Conservation (phyloP, 148 eudicot species). For the Rhododendron simsii region DNA sequence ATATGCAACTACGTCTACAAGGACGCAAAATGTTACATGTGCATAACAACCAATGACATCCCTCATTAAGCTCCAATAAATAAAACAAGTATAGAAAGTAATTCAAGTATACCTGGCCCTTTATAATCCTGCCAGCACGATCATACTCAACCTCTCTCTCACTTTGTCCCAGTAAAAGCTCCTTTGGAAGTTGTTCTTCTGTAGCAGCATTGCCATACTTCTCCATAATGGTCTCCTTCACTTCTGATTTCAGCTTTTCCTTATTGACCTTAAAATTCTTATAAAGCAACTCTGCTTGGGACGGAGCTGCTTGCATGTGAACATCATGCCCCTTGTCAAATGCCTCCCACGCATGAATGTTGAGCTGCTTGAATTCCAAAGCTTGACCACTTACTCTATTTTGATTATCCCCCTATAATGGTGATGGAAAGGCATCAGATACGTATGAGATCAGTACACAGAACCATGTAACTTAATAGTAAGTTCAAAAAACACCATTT, state of each 20-base stretch:
- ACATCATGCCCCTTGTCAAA: constrained; percentile 94
- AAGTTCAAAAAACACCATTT: neutral
- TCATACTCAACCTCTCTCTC: constrained; percentile 92
- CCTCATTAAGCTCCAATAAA: neutral
- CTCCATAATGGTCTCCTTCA: constrained; percentile 72
- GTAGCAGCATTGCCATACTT: constrained; percentile 94
- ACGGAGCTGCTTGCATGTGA: constrained; percentile 97
- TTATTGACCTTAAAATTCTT: constrained; percentile 74
- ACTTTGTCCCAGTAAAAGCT: constrained; percentile 85
- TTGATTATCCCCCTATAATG: constrained; percentile 70
- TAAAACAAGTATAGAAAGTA: neutral
- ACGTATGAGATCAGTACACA: constrained; percentile 1
- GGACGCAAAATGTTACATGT: neutral
- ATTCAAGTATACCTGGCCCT: constrained; percentile 56
- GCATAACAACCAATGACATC: neutral
- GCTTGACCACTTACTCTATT: constrained; percentile 92
- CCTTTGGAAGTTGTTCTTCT: constrained; percentile 70
- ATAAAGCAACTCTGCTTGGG: constrained; percentile 84
- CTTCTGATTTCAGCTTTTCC: constrained; percentile 69
- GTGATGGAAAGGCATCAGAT: neutral
- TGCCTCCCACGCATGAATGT: constrained; percentile 90
- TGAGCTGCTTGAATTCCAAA: constrained; percentile 79
- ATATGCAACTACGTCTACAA: neutral
- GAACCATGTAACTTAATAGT: neutral
- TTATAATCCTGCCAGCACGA: constrained; percentile 79